phyloP scores from a whole-genome alignment of 1,284 basidiomycete species.

The Malassezia arunalokei region DNA sequence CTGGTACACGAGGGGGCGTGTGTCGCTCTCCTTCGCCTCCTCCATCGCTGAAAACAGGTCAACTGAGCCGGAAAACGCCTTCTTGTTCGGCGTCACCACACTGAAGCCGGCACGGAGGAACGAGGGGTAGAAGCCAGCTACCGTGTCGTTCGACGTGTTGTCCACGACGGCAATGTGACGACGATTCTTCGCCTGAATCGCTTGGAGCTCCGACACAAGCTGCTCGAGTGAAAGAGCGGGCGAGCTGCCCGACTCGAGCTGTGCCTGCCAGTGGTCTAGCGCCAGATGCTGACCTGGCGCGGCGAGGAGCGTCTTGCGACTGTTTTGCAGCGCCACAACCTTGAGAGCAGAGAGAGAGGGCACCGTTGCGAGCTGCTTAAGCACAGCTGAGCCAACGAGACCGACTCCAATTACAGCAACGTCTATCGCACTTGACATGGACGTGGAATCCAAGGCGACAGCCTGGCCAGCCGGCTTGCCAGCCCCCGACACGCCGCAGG shows the following conservation, averaged over 20 bases:
- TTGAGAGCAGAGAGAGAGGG: constrained; percentile 21
- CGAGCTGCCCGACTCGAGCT: constrained; percentile 19
- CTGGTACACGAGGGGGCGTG: constrained; percentile 59
- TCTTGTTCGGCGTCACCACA: constrained; percentile 95
- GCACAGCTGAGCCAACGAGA: constrained; percentile 40
- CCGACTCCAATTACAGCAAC: constrained; percentile 26
- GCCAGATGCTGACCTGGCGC: constrained; percentile 17
- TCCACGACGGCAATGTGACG: constrained; percentile 65
- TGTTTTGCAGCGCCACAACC: constrained; percentile 41
- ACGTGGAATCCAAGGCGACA: not conserved
- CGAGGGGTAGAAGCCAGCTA: constrained; percentile 71
- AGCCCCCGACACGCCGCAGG: too few relatives aligned
- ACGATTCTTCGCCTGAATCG: constrained; percentile 23
- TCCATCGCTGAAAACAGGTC: constrained; percentile 52
- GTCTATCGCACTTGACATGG: constrained; percentile 11
- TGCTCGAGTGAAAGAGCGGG: constrained; percentile 28
- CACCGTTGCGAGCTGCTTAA: constrained; percentile 34
- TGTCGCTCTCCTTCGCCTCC: constrained; percentile 10
- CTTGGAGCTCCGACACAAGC: constrained; percentile 23
- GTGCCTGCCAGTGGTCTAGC: constrained; percentile 27
- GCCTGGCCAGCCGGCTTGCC: too few relatives aligned
- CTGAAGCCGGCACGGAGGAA: constrained; percentile 69
- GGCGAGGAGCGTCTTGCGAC: constrained; percentile 39
- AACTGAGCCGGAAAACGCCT: constrained; percentile 73
- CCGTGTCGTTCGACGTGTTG: constrained; percentile 74